Evolutionary conservation across 2,329 filamentous ascomycete genomes (phyloP).

Genomic region (Pseudocercospora musae): DNA sequence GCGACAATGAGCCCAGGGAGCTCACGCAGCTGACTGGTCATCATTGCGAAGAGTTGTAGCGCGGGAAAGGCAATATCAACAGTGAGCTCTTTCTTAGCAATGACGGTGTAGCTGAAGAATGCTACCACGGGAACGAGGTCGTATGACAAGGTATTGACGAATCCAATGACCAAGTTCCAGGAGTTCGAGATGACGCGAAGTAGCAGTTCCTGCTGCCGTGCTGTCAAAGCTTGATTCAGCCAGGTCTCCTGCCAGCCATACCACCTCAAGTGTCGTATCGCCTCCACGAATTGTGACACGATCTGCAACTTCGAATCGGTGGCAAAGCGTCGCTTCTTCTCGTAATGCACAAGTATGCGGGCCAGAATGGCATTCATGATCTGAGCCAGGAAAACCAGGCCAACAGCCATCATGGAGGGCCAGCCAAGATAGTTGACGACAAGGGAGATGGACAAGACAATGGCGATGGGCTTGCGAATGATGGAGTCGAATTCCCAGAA

Average conservation of each 20-base stretch:
- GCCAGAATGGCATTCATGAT: conserved; percentile 66
- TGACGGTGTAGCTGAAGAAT: conserved; percentile 75
- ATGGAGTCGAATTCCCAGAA: conserved; percentile 86
- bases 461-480: conserved; percentile 70
- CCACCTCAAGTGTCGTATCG: conserved; percentile 75
- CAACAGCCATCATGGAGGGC: conserved; percentile 68
- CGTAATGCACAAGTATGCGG: conserved; percentile 62
- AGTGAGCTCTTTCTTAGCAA: conserved; percentile 64
- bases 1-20: conserved; percentile 72
- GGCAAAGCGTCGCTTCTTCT: conserved; percentile 66
- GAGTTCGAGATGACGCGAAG: conserved; percentile 62
- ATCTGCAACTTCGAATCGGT: conserved; percentile 77
- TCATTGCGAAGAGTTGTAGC: conserved; percentile 72
- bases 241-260: conserved; percentile 79
- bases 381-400: conserved; percentile 61
- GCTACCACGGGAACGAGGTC: conserved; percentile 75
- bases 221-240: conserved; percentile 66
- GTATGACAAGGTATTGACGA: conserved; percentile 68
- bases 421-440: conserved; percentile 78
- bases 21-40: conserved; percentile 70
- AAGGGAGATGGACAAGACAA: conserved; percentile 69
- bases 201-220: conserved; percentile 64
- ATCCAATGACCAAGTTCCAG: conserved; percentile 61
- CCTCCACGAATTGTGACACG: conserved; percentile 81
- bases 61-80: conserved; percentile 86